Evolutionary conservation across 78 protist species (phyloP).

Genomic region (Dictyostelium intermedium): DNA sequence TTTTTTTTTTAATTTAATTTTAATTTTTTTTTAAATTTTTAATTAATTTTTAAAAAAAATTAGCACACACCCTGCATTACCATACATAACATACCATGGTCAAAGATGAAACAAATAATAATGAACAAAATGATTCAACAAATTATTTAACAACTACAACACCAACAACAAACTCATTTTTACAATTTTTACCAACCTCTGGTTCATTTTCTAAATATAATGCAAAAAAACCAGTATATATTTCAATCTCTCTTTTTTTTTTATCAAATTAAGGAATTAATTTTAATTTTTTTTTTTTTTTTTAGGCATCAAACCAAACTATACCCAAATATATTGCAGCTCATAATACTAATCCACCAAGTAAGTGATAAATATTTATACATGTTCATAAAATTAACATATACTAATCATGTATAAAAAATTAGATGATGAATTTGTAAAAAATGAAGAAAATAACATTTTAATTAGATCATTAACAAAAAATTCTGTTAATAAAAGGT

Average conservation of each 20-base stretch:
- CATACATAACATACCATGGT: background rate
- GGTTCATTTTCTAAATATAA: slow-evolving; percentile 6
- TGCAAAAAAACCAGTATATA: slow-evolving; percentile 5
- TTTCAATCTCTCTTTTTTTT: too few species aligned
- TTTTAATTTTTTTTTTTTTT: background rate
- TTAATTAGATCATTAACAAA: background rate
- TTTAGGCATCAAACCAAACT: background rate
- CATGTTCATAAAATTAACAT: background rate
- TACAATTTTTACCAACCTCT: background rate
- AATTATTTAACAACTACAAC: background rate
- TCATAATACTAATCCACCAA: slow-evolving; percentile 21
- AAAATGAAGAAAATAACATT: slow-evolving; percentile 12
- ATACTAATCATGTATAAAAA: too few species aligned
- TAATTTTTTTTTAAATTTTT: background rate
- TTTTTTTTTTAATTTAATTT: too few species aligned
- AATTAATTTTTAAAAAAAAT: background rate
- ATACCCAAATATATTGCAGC: slow-evolving; percentile 18
- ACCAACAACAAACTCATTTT: background rate
- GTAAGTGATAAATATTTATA: background rate
- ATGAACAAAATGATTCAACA: background rate
- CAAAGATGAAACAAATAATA: background rate
- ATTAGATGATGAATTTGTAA: slow-evolving; percentile 20
- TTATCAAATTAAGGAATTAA: background rate
- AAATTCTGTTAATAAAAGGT: background rate
- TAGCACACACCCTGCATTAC: background rate